Percentiles rank a stretch among this genome's conserved stretches.
Conservation (phyloP, 2,329 filamentous ascomycete genomes). For the Chaetothyriales sp. region DNA sequence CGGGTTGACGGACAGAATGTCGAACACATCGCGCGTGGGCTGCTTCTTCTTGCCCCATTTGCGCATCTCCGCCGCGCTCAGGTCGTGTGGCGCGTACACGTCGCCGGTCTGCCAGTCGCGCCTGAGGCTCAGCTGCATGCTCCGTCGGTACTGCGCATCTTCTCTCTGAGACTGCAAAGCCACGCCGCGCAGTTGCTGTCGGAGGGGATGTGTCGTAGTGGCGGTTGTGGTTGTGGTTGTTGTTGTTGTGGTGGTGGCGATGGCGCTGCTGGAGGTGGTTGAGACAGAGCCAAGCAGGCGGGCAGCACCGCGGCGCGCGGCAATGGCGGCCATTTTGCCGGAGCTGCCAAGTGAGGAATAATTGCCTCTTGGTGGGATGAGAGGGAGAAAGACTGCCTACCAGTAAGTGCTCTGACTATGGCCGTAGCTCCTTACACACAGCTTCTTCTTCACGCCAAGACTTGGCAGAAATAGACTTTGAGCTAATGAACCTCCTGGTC, state of each 20-base stretch:
- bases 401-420: too few relatives aligned
- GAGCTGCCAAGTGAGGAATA: too few relatives aligned
- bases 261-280: background rate
- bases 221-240: background rate
- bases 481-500: too few relatives aligned
- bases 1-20: conserved; percentile 66
- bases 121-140: background rate
- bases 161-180: background rate
- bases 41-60: conserved; percentile 57
- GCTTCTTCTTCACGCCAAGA: too few relatives aligned
- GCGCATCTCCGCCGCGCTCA: conserved; percentile 61
- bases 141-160: background rate
- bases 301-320: background rate
- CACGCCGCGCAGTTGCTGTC: background rate
- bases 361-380: too few relatives aligned
- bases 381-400: too few relatives aligned
- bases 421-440: too few relatives aligned
- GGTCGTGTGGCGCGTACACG: conserved; percentile 79
- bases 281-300: background rate
- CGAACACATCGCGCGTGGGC: conserved; percentile 57
- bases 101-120: conserved; percentile 67
- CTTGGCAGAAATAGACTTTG: too few relatives aligned
- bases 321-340: background rate
- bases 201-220: too few relatives aligned
- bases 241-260: background rate